Evolutionary conservation across 495 filamentous ascomycete genomes (phyloP), one percentile per base, ranked within the genome.

Genomic region (Tuber aestivum): DNA sequence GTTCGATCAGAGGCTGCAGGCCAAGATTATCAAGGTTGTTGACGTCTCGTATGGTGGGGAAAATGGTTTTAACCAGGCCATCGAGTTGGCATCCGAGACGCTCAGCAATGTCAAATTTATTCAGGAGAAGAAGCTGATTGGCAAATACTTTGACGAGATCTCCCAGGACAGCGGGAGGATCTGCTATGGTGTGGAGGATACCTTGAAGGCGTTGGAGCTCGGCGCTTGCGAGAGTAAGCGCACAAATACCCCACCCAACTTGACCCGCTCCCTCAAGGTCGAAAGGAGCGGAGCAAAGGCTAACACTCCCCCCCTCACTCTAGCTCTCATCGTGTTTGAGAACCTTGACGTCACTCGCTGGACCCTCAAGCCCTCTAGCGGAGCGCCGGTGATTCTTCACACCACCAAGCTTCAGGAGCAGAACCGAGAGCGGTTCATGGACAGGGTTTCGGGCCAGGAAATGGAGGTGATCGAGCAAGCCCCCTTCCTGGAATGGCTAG

Each of bases 51-150:
- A 99, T 82, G 95, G 95, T 83, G 95, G 95, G 78, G 96, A 99
- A 86, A 97, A 97, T 87, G 95, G 95, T 27, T 99, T 99, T 88
- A 99, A 98, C 87, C 96, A 99, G 86, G 95, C 95, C 73, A 99
- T 99, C 78, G 95, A 98, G 83, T 85, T 99, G 80, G 90, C 95
- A 41, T 87, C 93, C 20, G 96, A 99, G 87, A 98, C 95, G n/a
- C 88, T 99, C 70, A 91, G 94, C 85, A 98, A 97, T 80, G 95
- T 99, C 87, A 99, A 99, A 85, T 99, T 99, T 85, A 97, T 99
- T 84, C 95, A 99, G 85, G 95, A 99, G 89, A 99, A 99, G 92
- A 97, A 97, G 87, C 89, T 99, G 72, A 99, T 99, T 83, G 93
- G 94, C 82, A 94, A 91, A 81, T 99, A 99, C 88, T 99, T 99